A percentile compares a stretch with the other conserved stretches of the same genome.
phyloP scores from a whole-genome alignment of 1,284 basidiomycete species.

The Hemileia vastatrix region DNA sequence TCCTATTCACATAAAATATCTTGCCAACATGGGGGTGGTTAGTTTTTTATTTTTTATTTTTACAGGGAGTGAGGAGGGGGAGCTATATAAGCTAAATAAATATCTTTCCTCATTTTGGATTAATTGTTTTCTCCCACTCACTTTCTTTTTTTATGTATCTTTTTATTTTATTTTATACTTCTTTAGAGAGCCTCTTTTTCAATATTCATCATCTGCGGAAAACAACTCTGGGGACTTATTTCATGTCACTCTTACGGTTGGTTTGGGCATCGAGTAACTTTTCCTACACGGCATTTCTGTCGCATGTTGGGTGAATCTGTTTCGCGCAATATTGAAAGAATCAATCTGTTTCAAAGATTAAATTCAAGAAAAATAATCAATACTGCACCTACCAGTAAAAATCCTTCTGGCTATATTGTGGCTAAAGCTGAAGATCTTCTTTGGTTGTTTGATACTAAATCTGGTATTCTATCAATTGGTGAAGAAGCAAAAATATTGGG shows the following conservation, averaged over 20 bases:
- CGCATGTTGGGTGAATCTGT: slow-evolving; percentile 71
- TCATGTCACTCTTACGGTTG: slow-evolving; percentile 71
- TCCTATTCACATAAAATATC: slow-evolving; percentile 70
- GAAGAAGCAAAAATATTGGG: slow-evolving; percentile 78
- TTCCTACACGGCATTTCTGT: slow-evolving; percentile 40
- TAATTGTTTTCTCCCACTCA: slow-evolving; percentile 35
- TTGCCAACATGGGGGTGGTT: slow-evolving; percentile 49
- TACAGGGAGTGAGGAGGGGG: background rate
- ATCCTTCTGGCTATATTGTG: slow-evolving; percentile 73
- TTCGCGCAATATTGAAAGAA: slow-evolving; percentile 69
- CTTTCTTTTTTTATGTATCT: slow-evolving; percentile 2
- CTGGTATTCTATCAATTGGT: slow-evolving; percentile 72
- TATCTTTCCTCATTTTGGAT: slow-evolving; percentile 79
- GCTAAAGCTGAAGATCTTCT: slow-evolving; percentile 77
- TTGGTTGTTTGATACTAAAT: slow-evolving; percentile 72
- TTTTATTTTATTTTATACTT: slow-evolving; percentile 33
- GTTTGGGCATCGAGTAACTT: slow-evolving; percentile 49
- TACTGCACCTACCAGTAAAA: slow-evolving; percentile 60
- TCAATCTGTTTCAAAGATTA: slow-evolving; percentile 68
- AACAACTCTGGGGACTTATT: slow-evolving; percentile 72
- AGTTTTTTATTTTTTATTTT: slow-evolving; percentile 32
- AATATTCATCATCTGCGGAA: slow-evolving; percentile 71
- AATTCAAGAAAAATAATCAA: slow-evolving; percentile 73
- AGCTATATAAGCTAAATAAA: too few species aligned
- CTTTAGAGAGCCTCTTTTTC: slow-evolving; percentile 36